These are phyloP conservation scores for Gracilaria vermiculophylla DNA, from an alignment of 23 red algal genomes.

Conservation along the genomic window DNA sequence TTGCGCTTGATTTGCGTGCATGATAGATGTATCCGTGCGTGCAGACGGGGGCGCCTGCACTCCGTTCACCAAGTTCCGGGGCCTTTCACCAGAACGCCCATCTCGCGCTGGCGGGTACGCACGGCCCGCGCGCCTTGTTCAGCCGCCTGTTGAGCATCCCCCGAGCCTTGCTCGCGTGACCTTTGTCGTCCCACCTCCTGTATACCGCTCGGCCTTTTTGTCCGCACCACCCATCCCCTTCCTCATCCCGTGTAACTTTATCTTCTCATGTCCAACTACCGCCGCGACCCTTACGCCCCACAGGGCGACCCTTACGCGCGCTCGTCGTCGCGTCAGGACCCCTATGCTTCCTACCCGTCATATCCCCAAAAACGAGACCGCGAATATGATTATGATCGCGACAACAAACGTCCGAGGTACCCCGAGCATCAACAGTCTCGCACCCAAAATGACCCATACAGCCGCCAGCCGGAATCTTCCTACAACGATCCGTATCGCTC, in stretches of 20 bases:
- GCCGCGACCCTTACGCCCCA: slow-evolving; percentile 38
- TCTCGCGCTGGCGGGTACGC: background rate
- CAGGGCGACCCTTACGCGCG: slow-evolving; percentile 36
- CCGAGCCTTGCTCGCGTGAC: no score
- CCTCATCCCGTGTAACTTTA: background rate
- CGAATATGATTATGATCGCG: slow-evolving; percentile 21
- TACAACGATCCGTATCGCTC: slow-evolving; percentile 10
- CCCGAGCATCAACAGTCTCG: background rate
- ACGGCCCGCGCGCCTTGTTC: no score
- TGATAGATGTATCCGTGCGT: background rate
- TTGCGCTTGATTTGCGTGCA: background rate
- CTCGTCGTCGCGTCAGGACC: slow-evolving; percentile 17
- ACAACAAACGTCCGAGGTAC: slow-evolving; percentile 24
- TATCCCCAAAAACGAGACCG: slow-evolving; percentile 18
- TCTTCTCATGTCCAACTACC: slow-evolving; percentile 36
- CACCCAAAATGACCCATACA: slow-evolving; percentile 1
- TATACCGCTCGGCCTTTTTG: background rate
- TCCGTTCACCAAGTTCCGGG: background rate
- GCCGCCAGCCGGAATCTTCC: background rate
- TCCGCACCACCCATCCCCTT: background rate
- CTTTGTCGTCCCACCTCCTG: no score
- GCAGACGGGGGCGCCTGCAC: background rate
- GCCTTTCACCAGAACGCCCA: background rate
- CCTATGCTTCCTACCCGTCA: background rate
- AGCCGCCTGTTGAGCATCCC: no score